Percentiles rank a stretch among this genome's conserved stretches.
These are phyloP conservation scores for Cytospora piceicola DNA, from an alignment of 2,329 filamentous ascomycete species.

Conservation along the genomic window DNA sequence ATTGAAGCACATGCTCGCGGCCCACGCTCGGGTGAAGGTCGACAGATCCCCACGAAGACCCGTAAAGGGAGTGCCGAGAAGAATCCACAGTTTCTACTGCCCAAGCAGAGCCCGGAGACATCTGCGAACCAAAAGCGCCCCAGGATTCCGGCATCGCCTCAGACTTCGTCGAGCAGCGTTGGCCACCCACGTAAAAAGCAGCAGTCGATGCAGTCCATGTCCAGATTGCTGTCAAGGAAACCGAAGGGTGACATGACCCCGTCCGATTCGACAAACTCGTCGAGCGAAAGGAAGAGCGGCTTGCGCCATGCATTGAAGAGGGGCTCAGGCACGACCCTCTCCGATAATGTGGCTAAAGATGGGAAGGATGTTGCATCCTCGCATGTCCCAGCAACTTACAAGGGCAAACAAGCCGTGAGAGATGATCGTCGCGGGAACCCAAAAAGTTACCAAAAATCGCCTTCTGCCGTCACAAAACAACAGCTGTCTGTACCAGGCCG, in stretches of 20 bases:
- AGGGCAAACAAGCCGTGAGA: slow-evolving; percentile 18
- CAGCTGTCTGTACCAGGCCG: slow-evolving; percentile 39
- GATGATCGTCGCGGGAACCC: slow-evolving; percentile 16
- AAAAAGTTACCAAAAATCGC: slow-evolving; percentile 30
- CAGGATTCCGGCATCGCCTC: slow-evolving; percentile 42
- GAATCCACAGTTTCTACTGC: slow-evolving; percentile 33
- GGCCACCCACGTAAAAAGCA: slow-evolving; percentile 32
- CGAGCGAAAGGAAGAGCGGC: slow-evolving; percentile 49
- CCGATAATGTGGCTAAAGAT: slow-evolving; percentile 51
- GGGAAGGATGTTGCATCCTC: slow-evolving; percentile 34
- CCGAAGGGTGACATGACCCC: slow-evolving; percentile 32
- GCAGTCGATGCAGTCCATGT: slow-evolving; percentile 34
- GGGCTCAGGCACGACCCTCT: slow-evolving; percentile 50
- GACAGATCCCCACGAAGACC: slow-evolving; percentile 1
- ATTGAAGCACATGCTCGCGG: neutral
- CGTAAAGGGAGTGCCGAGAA: slow-evolving; percentile 13
- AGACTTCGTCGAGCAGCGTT: slow-evolving; percentile 29
- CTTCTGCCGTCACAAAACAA: slow-evolving; percentile 33
- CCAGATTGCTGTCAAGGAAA: slow-evolving; percentile 39
- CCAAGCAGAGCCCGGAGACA: slow-evolving; percentile 39
- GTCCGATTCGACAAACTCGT: slow-evolving; percentile 30
- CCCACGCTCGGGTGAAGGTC: neutral
- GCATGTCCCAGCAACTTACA: slow-evolving; percentile 28
- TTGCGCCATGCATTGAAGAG: slow-evolving; percentile 58
- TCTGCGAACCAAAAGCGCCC: slow-evolving; percentile 53